A percentile compares a stretch with the other conserved stretches of the same genome.
phyloP scores from a whole-genome alignment of 257 asterid genomes.

The Paraleonurus japonicus region DNA sequence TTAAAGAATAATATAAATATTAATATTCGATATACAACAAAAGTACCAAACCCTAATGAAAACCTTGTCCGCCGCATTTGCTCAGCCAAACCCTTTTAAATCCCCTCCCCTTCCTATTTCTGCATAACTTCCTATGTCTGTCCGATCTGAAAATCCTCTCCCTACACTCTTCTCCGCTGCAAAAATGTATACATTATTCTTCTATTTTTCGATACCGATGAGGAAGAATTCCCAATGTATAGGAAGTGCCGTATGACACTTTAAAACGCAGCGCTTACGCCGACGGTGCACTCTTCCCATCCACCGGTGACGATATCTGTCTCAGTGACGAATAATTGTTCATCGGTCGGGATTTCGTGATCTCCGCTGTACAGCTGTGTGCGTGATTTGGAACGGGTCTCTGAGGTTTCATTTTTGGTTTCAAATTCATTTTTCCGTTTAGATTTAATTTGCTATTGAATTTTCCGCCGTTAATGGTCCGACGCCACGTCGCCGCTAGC shows the following conservation, averaged over 20 bases:
- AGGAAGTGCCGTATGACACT: constrained; percentile 96
- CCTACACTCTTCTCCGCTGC: too few species aligned
- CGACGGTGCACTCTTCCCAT: constrained; percentile 34
- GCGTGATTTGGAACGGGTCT: constrained; percentile 61
- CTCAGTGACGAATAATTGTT: constrained; percentile 28
- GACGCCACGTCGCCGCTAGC: constrained; percentile 73
- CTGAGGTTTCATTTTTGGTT: neutral
- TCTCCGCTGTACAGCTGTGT: constrained; percentile 37
- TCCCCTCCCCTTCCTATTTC: too few species aligned
- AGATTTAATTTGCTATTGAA: neutral
- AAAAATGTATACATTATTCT: too few species aligned
- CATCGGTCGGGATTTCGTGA: constrained; percentile 46
- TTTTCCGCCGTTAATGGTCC: constrained; percentile 19
- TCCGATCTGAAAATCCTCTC: too few species aligned
- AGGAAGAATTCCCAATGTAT: constrained; percentile 75
- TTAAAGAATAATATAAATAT: too few species aligned
- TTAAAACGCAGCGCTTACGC: constrained; percentile 39
- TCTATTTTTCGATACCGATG: too few species aligned
- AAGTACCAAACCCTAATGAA: too few species aligned
- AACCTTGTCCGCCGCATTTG: too few species aligned
- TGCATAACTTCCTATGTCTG: too few species aligned
- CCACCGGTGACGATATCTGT: constrained; percentile 34
- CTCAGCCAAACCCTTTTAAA: too few species aligned
- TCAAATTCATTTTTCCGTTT: neutral
- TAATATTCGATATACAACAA: too few species aligned